These are phyloP conservation scores for Rubia balearica DNA, from an alignment of 305 asterid species.

Conservation along the genomic window DNA sequence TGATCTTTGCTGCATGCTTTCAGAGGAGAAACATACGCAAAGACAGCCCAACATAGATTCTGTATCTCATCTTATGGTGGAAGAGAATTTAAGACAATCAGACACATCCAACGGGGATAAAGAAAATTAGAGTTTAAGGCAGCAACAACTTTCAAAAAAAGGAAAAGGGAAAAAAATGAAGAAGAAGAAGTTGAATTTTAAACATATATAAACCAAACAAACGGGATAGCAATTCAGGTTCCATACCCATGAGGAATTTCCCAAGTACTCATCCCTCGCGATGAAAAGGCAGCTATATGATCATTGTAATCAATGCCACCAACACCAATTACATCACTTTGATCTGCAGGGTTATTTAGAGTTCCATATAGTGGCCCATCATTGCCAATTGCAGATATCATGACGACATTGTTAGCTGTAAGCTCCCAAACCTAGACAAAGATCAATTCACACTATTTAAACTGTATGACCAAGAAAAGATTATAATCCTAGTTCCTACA, in stretches of 20 bases:
- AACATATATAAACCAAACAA: slow-evolving; percentile 5
- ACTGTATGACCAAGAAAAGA: not conserved
- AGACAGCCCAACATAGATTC: not conserved
- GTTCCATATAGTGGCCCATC: slow-evolving; percentile 99
- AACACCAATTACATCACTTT: slow-evolving; percentile 99
- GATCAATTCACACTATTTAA: not conserved
- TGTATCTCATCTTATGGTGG: not conserved
- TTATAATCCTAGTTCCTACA: too few relatives aligned
- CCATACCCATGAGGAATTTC: slow-evolving; percentile 97
- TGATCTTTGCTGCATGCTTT: not conserved
- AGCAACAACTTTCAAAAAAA: not conserved
- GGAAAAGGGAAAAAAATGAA: not conserved
- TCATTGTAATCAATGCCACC: slow-evolving; percentile 99
- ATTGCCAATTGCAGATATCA: slow-evolving; percentile 97
- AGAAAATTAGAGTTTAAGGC: not conserved
- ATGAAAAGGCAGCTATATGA: slow-evolving; percentile 97
- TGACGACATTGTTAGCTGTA: slow-evolving; percentile 87
- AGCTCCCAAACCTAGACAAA: slow-evolving; percentile 87
- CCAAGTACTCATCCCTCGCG: slow-evolving; percentile 99
- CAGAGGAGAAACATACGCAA: not conserved
- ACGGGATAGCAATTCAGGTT: slow-evolving; percentile 19
- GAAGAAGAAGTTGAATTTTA: not conserved
- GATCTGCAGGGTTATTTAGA: slow-evolving; percentile 97
- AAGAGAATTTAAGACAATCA: not conserved
- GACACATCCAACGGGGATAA: not conserved